Conservation (phyloP, 2,329 filamentous ascomycete genomes). For the Lachnellula subtilissima region DNA sequence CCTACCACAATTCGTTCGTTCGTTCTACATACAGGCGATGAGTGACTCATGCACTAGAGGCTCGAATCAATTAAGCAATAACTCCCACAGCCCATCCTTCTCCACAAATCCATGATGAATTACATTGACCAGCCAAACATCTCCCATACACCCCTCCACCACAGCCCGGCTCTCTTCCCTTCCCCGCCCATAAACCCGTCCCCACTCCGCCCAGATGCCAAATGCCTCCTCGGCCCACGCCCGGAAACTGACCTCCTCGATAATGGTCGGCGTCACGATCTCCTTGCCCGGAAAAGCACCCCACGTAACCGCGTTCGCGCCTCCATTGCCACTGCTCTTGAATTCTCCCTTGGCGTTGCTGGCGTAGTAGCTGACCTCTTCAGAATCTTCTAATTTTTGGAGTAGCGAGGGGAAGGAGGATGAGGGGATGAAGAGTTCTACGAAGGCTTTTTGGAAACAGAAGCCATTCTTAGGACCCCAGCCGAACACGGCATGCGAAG, state of each 20-base stretch:
- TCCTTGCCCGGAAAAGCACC: slow-evolving; percentile 93
- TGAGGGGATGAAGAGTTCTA: slow-evolving; percentile 85
- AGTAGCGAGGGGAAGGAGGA: slow-evolving; percentile 67
- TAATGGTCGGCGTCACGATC: slow-evolving; percentile 93
- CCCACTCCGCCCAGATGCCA: slow-evolving; percentile 93
- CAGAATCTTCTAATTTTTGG: slow-evolving; percentile 59
- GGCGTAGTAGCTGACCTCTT: slow-evolving; percentile 81
- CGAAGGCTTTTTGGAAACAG: slow-evolving; percentile 97
- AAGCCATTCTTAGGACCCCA: slow-evolving; percentile 93
- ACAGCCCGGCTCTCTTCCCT: slow-evolving; percentile 65
- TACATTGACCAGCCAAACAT: slow-evolving; percentile 85
- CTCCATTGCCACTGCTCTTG: slow-evolving; percentile 45
- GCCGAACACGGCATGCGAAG: slow-evolving; percentile 73
- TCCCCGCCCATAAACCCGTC: slow-evolving; percentile 68
- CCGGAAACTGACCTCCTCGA: slow-evolving; percentile 88
- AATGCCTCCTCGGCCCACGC: slow-evolving; percentile 97
- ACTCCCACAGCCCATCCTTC: slow-evolving; percentile 65
- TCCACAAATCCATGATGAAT: slow-evolving; percentile 78
- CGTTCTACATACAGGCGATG: too few species aligned
- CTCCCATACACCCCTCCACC: slow-evolving; percentile 60
- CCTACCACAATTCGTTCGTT: too few species aligned
- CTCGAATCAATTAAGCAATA: slow-evolving; percentile 41
- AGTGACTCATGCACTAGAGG: background rate
- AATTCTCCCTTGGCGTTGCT: slow-evolving; percentile 76
- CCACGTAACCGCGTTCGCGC: slow-evolving; percentile 97